Evolutionary conservation across 2,329 filamentous ascomycete genomes (phyloP).

Genomic region (Pestalotiopsis sp.): DNA sequence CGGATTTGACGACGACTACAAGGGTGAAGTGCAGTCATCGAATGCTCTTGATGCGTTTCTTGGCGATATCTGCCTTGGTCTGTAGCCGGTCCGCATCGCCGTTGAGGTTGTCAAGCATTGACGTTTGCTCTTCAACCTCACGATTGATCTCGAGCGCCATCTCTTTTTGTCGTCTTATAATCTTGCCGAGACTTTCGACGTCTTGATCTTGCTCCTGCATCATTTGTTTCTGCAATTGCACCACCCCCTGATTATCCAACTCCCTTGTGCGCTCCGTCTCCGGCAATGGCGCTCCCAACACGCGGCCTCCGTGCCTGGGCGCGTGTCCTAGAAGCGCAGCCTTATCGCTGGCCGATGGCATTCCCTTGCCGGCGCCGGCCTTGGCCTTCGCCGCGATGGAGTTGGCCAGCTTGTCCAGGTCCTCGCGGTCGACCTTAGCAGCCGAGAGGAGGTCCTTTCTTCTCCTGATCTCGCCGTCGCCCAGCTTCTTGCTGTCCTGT

Average conservation of each 20-base stretch:
- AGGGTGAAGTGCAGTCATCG: slow-evolving; percentile 17
- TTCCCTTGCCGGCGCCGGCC: slow-evolving; percentile 53
- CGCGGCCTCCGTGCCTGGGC: slow-evolving; percentile 55
- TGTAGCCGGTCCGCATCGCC: slow-evolving; percentile 67
- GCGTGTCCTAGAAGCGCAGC: slow-evolving; percentile 48
- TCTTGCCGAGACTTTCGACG: slow-evolving; percentile 67
- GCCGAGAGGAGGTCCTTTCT: slow-evolving; percentile 71
- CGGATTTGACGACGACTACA: slow-evolving; percentile 16
- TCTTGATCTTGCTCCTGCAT: slow-evolving; percentile 77
- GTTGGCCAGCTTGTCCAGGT: slow-evolving; percentile 72
- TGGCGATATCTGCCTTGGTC: slow-evolving; percentile 74
- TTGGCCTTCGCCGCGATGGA: slow-evolving; percentile 40
- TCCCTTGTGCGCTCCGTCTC: slow-evolving; percentile 80
- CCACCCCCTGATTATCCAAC: slow-evolving; percentile 73
- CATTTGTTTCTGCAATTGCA: slow-evolving; percentile 74
- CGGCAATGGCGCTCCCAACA: slow-evolving; percentile 71
- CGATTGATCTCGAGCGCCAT: slow-evolving; percentile 78
- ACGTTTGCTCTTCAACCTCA: slow-evolving; percentile 72
- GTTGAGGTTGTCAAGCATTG: slow-evolving; percentile 69
- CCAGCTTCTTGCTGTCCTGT: slow-evolving; percentile 58
- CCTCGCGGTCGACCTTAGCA: slow-evolving; percentile 74
- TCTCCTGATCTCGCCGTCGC: slow-evolving; percentile 75
- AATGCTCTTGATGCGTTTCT: slow-evolving; percentile 65
- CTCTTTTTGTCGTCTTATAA: slow-evolving; percentile 74
- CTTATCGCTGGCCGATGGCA: slow-evolving; percentile 51